These are phyloP conservation scores for Tetrapisispora nanseiensis DNA, from an alignment of 805 yeast species.

Conservation along the genomic window DNA sequence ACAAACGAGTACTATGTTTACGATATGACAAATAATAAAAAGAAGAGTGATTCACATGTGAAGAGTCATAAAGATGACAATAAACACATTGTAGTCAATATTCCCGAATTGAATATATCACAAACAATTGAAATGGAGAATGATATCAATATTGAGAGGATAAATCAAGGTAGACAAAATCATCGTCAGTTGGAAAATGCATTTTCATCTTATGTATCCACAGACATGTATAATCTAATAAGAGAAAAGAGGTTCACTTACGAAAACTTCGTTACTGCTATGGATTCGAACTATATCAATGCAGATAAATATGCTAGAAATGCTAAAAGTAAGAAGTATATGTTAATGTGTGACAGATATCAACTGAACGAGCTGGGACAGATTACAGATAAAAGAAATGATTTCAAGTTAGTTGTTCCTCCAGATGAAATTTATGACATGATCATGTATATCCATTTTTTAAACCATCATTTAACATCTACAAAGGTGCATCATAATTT, in stretches of 20 bases:
- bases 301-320: background rate
- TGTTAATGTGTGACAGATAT: constrained; percentile 18
- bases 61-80: background rate
- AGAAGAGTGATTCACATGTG: no score
- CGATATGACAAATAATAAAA: no score
- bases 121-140: constrained; percentile 10
- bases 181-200: constrained; percentile 14
- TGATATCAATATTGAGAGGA: constrained; percentile 9
- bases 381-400: constrained; percentile 19
- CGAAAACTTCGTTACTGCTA: constrained; percentile 10
- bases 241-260: constrained; percentile 14
- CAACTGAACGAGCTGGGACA: constrained; percentile 11
- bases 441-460: constrained; percentile 24
- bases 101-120: constrained; percentile 11
- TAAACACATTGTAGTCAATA: background rate
- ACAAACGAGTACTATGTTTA: no score
- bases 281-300: background rate
- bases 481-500: constrained; percentile 15
- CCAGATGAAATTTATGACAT: constrained; percentile 25
- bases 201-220: constrained; percentile 20
- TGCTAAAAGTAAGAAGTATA: constrained; percentile 15
- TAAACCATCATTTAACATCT: constrained; percentile 21
- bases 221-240: constrained; percentile 20
- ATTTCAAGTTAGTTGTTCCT: constrained; percentile 20
- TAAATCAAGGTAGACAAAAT: constrained; percentile 19